phyloP scores from a whole-genome alignment of 495 filamentous ascomycete species.

The Friedmanniomyces simplex region DNA sequence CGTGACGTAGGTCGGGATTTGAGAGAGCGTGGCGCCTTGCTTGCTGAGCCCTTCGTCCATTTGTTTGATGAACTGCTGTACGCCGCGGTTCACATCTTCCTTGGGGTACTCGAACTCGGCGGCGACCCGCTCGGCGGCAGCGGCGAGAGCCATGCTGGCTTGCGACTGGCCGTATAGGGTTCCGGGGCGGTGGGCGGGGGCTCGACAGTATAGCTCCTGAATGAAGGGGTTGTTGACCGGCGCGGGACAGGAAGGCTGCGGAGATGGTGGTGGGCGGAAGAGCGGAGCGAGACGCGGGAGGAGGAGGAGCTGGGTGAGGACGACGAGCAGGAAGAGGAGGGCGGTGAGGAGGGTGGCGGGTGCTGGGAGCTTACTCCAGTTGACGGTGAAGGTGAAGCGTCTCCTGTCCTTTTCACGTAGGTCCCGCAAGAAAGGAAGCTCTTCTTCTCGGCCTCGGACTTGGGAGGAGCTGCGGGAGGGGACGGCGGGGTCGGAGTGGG shows the following conservation, averaged over 20 bases:
- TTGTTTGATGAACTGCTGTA: constrained; percentile 74
- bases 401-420: constrained; percentile 2
- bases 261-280: constrained; percentile 2
- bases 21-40: constrained; percentile 70
- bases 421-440: constrained; percentile 17
- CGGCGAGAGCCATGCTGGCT: constrained; percentile 47
- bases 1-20: constrained; percentile 96
- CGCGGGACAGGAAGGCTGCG: constrained; percentile 13
- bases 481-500: constrained; percentile 6
- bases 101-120: constrained; percentile 77
- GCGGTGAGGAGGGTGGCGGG: constrained; percentile 5
- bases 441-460: neutral
- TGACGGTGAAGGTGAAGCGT: neutral
- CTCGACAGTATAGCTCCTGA: constrained; percentile 19
- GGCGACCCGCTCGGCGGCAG: constrained; percentile 68
- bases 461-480: constrained; percentile 8
- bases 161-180: constrained; percentile 12
- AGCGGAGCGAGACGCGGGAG: constrained; percentile 4
- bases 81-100: constrained; percentile 65
- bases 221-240: constrained; percentile 19
- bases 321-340: constrained; percentile 10
- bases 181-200: constrained; percentile 11
- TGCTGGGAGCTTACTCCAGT: neutral
- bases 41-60: constrained; percentile 78
- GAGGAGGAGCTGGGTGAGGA: constrained; percentile 12